Percentiles rank a stretch among this genome's conserved stretches.
Conservation (phyloP, 306 rosid species). For the Begonia loranthoides region DNA sequence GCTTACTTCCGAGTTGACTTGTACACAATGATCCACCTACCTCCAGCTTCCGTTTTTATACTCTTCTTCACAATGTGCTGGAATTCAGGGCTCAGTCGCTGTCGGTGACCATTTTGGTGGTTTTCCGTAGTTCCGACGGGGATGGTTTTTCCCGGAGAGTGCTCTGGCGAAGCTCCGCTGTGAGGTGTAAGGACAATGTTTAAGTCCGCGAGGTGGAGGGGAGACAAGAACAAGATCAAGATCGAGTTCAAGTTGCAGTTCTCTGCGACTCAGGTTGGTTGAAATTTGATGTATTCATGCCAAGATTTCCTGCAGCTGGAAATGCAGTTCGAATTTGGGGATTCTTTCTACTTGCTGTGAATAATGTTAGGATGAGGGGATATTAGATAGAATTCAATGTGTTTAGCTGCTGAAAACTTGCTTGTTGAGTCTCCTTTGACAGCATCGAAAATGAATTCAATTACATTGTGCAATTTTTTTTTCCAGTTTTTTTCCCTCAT, state of each 20-base stretch:
- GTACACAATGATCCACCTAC: neutral
- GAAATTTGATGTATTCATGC: neutral
- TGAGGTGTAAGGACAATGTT: slow-evolving; percentile 32
- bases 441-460: neutral
- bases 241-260: slow-evolving; percentile 71
- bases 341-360: slow-evolving; percentile 20
- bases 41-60: neutral
- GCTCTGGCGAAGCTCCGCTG: slow-evolving; percentile 10
- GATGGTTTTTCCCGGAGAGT: slow-evolving; percentile 1
- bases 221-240: slow-evolving; percentile 70
- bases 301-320: neutral
- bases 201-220: slow-evolving; percentile 83
- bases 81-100: neutral
- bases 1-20: neutral
- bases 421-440: neutral
- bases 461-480: neutral
- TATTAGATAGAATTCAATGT: neutral
- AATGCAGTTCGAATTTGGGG: neutral
- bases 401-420: neutral
- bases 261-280: slow-evolving; percentile 64
- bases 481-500: neutral
- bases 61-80: slow-evolving; percentile 4
- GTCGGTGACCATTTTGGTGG: neutral
- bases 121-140: slow-evolving; percentile 4
- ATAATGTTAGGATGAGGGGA: slow-evolving; percentile 2